phyloP scores from a whole-genome alignment of 169 alveolate species.

The Plasmodium reichenowi region DNA sequence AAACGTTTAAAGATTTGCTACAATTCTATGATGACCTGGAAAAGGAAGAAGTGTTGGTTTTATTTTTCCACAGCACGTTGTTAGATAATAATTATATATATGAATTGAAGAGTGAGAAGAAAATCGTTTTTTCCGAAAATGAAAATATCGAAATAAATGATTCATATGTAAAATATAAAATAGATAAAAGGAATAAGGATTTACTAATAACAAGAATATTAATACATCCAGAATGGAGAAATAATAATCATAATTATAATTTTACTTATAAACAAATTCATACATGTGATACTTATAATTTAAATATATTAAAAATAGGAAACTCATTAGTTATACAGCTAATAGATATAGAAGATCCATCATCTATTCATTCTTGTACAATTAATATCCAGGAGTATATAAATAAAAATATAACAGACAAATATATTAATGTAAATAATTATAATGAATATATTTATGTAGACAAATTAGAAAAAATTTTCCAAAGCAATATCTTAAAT shows the following conservation, averaged over 20 bases:
- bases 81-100: slow-evolving; percentile 39
- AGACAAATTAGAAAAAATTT: slow-evolving; percentile 32
- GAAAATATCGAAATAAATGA: slow-evolving; percentile 27
- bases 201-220: slow-evolving; percentile 55
- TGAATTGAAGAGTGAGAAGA: slow-evolving; percentile 29
- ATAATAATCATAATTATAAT: slow-evolving; percentile 42
- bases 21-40: slow-evolving; percentile 19
- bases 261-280: slow-evolving; percentile 24
- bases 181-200: slow-evolving; percentile 7
- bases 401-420: slow-evolving; percentile 6
- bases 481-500: slow-evolving; percentile 33
- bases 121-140: background rate
- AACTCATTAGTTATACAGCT: slow-evolving; percentile 61
- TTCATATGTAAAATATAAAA: slow-evolving; percentile 48
- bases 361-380: slow-evolving; percentile 41
- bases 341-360: slow-evolving; percentile 36
- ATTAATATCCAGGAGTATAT: slow-evolving; percentile 42
- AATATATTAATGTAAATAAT: background rate
- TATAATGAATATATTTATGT: slow-evolving; percentile 2
- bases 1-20: slow-evolving; percentile 43
- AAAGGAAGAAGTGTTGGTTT: slow-evolving; percentile 50
- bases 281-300: slow-evolving; percentile 31
- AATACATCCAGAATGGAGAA: slow-evolving; percentile 72
- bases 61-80: slow-evolving; percentile 47
- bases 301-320: slow-evolving; percentile 61